Base-by-base conservation (phyloP, 495 filamentous ascomycete genomes). In the Cercophora scortea region DNA sequence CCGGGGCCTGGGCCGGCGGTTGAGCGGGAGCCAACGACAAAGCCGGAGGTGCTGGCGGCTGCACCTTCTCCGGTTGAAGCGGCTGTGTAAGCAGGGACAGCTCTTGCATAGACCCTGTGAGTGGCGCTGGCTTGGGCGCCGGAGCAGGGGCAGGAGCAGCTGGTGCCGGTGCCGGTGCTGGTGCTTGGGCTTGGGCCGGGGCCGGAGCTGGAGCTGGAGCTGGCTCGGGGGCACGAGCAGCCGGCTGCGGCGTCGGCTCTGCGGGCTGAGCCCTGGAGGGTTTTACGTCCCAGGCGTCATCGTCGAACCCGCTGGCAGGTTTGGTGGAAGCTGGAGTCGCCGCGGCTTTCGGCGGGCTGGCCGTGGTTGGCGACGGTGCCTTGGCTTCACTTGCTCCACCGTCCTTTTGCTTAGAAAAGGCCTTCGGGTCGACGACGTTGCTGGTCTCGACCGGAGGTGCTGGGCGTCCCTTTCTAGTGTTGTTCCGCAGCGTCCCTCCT, bases 201-300 rank as follows among this genome's bases (percentile, higher is more conserved):
- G 77, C 60, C 36, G 76, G 48, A 15, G 69, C 54, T 3, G 61
- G 45, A 17, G 66, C 50, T 58, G 59, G 51, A 61, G 55, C 51
- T 5, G 61, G 52, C 46, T 77, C 76, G 34, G 76, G 78, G 42
- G 71, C 65, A 32, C 66, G 58, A 19, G 70, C 45, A 15, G 66
- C 59, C 18, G 65, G 51, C 45, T 63, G 60, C 15, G 68, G 57
- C 33, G 42, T 67, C 43, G 51, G 75, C 36, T 61, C 68, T 39
- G 64, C 63, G 1, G 68, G 53, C 47, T 64, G 64, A 55, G 83
- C 79, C 65, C 83, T 88, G n/a, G 88, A 77, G n/a, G 90, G 88
- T 72, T 96, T 96, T 8, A 93, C 84, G 62, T 91, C 88, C 93
- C 93, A 99, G 32, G 94, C 94, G 74, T 96, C 89, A 61, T 98